These are phyloP conservation scores for Euphrasia confusa DNA, from an alignment of 257 asterid genomes.

Conservation along the genomic window DNA sequence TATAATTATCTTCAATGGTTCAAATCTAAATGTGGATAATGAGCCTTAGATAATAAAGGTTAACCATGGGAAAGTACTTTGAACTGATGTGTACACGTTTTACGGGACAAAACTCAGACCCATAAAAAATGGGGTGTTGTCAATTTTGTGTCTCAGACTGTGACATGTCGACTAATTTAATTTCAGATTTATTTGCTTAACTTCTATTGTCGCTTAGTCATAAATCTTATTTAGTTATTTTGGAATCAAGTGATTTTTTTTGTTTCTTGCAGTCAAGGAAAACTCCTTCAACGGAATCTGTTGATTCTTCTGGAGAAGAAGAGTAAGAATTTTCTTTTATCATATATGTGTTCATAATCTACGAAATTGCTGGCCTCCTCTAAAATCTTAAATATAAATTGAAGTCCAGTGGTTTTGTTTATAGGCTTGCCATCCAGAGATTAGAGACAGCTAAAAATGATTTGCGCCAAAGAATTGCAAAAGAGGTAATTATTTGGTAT, in stretches of 20 bases:
- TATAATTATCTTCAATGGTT: no score
- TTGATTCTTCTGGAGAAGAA: slow-evolving; percentile 95
- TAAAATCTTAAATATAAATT: background rate
- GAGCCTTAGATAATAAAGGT: no score
- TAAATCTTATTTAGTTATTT: background rate
- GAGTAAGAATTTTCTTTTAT: slow-evolving; percentile 54
- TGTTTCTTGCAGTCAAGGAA: slow-evolving; percentile 51
- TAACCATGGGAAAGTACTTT: no score
- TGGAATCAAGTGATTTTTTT: slow-evolving; percentile 22
- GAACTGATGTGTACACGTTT: no score
- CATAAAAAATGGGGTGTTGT: no score
- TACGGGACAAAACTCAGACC: no score
- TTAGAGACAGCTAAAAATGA: slow-evolving; percentile 85
- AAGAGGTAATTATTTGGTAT: slow-evolving; percentile 55
- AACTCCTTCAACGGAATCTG: slow-evolving; percentile 64
- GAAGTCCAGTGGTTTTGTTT: slow-evolving; percentile 23
- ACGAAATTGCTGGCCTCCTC: slow-evolving; percentile 7
- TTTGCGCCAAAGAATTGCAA: slow-evolving; percentile 85
- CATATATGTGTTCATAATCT: slow-evolving; percentile 11
- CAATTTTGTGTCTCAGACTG: no score
- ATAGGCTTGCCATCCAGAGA: slow-evolving; percentile 88
- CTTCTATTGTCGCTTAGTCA: no score
- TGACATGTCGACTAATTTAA: no score
- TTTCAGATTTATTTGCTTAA: no score
- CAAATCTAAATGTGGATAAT: no score